These are phyloP conservation scores for Pyrus betulifolia DNA, from an alignment of 306 rosid species.

Conservation along the genomic window DNA sequence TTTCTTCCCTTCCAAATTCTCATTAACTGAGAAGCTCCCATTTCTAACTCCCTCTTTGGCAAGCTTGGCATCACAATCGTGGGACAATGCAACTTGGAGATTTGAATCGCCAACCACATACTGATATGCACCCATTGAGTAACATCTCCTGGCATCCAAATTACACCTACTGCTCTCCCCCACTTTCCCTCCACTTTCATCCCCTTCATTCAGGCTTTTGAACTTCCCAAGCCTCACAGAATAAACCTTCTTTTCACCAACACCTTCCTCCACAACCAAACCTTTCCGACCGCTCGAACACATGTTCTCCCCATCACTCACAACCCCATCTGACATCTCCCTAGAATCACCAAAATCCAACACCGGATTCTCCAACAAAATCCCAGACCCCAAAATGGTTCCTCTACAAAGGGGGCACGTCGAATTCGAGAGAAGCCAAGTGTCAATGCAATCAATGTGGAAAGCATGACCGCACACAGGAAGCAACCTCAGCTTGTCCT, in stretches of 20 bases:
- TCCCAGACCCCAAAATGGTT: conserved; percentile 22
- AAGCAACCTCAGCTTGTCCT: conserved; percentile 66
- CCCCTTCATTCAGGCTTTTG: conserved; percentile 28
- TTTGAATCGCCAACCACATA: conserved; percentile 59
- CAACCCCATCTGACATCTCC: conserved; percentile 18
- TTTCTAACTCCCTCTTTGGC: not conserved
- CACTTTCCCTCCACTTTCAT: conserved; percentile 10
- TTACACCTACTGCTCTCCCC: conserved; percentile 35
- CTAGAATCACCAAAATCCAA: conserved; percentile 21
- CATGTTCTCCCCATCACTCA: conserved; percentile 26
- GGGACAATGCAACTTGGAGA: conserved; percentile 48
- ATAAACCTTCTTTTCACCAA: conserved; percentile 42
- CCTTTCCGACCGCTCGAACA: conserved; percentile 19
- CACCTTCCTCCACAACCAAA: conserved; percentile 22
- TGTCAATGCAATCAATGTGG: conserved; percentile 70
- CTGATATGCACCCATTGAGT: conserved; percentile 81
- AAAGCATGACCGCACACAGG: conserved; percentile 84
- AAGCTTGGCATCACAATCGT: not conserved
- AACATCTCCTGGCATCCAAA: conserved; percentile 71
- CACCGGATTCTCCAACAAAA: conserved; percentile 27
- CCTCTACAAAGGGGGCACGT: conserved; percentile 92
- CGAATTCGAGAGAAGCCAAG: conserved; percentile 81
- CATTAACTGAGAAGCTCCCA: conserved; percentile 12
- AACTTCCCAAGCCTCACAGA: conserved; percentile 85
- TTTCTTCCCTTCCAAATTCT: conserved; percentile 51